Conservation (phyloP, 805 yeast species). For the Brettanomyces bruxellensis region DNA sequence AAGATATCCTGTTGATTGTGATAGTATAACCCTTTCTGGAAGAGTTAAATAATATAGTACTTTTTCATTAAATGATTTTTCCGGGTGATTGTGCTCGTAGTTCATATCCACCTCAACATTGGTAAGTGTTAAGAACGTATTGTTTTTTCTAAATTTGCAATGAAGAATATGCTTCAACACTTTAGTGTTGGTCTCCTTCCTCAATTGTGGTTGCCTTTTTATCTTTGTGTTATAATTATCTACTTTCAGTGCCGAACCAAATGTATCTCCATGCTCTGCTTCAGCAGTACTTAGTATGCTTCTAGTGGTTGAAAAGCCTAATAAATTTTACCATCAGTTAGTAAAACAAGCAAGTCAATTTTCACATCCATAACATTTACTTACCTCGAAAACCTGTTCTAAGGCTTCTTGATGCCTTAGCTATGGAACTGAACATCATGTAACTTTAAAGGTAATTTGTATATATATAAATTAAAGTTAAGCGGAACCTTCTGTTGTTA, state of each 20-base stretch:
- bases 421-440: no score
- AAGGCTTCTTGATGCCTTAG: no score
- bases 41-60: constrained; percentile 70
- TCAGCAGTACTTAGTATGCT: background rate
- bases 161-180: constrained; percentile 62
- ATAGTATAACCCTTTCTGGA: constrained; percentile 64
- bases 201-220: background rate
- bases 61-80: constrained; percentile 53
- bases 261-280: constrained; percentile 9
- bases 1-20: constrained; percentile 71
- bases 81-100: constrained; percentile 45
- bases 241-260: constrained; percentile 19
- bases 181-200: constrained; percentile 14
- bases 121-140: constrained; percentile 70
- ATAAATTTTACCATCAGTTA: no score
- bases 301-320: no score
- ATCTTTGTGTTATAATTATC: constrained; percentile 3
- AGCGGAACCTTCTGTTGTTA: no score
- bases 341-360: no score
- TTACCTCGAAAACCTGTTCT: no score
- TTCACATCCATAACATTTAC: no score
- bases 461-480: no score
- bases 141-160: constrained; percentile 72
- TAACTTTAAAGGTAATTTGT: no score
- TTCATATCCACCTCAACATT: constrained; percentile 60